Base-by-base conservation (phyloP, 305 asterid genomes). In the Solanum hybrid region DNA sequence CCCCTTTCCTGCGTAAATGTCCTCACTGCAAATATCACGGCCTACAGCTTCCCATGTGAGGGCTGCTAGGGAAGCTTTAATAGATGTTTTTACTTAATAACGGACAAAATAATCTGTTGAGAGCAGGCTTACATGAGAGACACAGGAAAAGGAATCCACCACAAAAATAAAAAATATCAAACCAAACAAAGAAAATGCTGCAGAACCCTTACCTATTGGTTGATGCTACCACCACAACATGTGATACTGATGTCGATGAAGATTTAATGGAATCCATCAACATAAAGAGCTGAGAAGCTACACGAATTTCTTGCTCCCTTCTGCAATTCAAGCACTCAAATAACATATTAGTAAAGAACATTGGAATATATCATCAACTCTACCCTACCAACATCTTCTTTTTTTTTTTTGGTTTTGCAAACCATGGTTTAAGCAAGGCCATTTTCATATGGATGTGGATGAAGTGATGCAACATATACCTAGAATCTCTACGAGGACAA, bases 401-500 rank as follows among this genome's bases (percentile, higher is more conserved):
- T 24, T 89, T 56, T 27, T 76, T 34, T 35, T 34, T 9, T 1
- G 29, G 14, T 56, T 32, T 1, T 51, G 86, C 1, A 46, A 82
- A 51, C 42, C 26, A 84, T 51, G 2, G 40, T 51, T 84, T 29
- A 82, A 27, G 75, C 75, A 51, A 84, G 42, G 29, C 0, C 75
- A 20, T 6, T 31, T 22, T 51, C 87, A 31, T 31, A 84, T 20
- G 75, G 87, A 51, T 46, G 87, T 31, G 75, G 75, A 84, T 31
- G 2, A 84, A 84, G 75, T 8, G 87, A 10, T 82, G 11, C 73
- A 76, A 64, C 38, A 84, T 81, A 87, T 91, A 96, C 99, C 99
- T 95, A 36, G 99, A 95, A 93, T 95, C 97, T 27, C 98, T 93
- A 71, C 96, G 98, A 89, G 98, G 98, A 90, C 99, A 97, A 84